Evolutionary conservation across 176 grass and related monocot genomes (phyloP).

Genomic region (Cenchrus fungigraminus): DNA sequence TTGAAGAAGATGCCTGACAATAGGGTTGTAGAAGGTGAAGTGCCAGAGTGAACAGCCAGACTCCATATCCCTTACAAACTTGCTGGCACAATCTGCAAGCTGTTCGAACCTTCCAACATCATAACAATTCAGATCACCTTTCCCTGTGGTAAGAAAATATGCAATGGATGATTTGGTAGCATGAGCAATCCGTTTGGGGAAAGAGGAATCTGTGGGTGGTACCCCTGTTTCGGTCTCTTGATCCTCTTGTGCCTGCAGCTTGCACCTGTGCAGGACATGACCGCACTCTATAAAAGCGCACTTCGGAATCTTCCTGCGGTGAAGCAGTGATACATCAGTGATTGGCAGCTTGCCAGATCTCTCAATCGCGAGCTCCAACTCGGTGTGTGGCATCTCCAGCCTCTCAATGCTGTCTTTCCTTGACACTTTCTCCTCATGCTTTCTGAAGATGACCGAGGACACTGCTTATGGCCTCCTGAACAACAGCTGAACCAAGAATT

Average conservation of each 20-base stretch:
- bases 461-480: neutral
- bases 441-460: neutral
- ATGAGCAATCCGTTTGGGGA: too few relatives aligned
- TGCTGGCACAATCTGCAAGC: neutral
- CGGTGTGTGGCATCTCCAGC: neutral
- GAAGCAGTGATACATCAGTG: neutral
- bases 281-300: too few relatives aligned
- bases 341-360: neutral
- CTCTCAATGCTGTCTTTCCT: neutral
- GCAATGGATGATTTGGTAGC: too few relatives aligned
- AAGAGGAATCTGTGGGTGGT: too few relatives aligned
- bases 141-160: too few relatives aligned
- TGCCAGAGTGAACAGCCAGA: neutral
- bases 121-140: neutral
- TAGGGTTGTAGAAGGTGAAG: neutral
- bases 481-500: neutral
- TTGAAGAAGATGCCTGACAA: neutral
- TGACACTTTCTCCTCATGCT: neutral
- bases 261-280: too few relatives aligned
- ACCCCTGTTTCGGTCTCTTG: too few relatives aligned
- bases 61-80: neutral
- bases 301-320: neutral
- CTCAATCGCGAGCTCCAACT: neutral
- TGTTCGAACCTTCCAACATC: neutral
- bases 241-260: too few relatives aligned